Evolutionary conservation across 2,329 filamentous ascomycete genomes (phyloP), one percentile per base, ranked within the genome.

Genomic region (Colletotrichum sp.): DNA sequence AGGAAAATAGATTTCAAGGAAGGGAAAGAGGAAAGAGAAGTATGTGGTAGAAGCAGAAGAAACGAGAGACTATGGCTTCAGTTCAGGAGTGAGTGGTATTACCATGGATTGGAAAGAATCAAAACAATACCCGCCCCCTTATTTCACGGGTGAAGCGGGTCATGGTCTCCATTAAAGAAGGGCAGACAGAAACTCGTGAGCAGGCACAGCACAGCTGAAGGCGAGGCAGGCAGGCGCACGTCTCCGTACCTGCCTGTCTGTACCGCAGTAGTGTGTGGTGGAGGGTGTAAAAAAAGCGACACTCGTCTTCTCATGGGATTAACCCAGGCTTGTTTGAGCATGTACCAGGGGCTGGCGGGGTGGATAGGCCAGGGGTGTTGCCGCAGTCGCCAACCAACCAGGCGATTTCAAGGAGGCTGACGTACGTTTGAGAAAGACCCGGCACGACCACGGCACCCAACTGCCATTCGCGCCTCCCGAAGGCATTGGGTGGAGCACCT

Each of bases 401-500:
- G 24, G 21, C 69, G 55, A 63, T 32, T 52, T n/a, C 73, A 36
- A 69, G 73, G 70, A 69, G 73, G 73, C 73, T 76, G 73, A 73
- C 70, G 73, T 74, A 74, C n/a, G 74, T 76, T 76, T 73, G 74
- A 76, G 71, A 59, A 52, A 52, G 57, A 62, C 67, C 26, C 52
- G 57, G 34, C 16, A 21, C n/a, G 34, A 26, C 74, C 36, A 74
- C 57, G 69, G 49, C 57, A 68, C 7, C 28, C 32, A 52, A 15
- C 59, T 64, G 57, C 44, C 64, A 66, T 55, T 68, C 44, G 63
- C 30, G 62, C 34, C 62, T 28, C 55, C 39, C 69, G 15, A 49
- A 30, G 30, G 13, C 44, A 49, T 21, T 49, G n/a, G 34, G 72
- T 75, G 72, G 72, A 34, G 44, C 39, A 10, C 67, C 15, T 26